These are phyloP conservation scores for Sphagnurus paluster DNA, from an alignment of 1,284 basidiomycete genomes.

Conservation along the genomic window DNA sequence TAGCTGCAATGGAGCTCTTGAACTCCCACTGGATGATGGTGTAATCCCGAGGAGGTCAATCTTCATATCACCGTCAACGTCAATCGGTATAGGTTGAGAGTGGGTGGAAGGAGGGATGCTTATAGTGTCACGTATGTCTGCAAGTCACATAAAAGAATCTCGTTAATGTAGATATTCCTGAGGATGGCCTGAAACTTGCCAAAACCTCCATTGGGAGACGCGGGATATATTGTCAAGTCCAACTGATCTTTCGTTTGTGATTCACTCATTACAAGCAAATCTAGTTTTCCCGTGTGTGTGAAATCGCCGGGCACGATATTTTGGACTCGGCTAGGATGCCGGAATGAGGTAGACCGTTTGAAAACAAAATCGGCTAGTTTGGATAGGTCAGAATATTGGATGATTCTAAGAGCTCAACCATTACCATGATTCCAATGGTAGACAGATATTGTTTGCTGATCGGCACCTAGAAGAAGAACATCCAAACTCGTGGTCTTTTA, in stretches of 20 bases:
- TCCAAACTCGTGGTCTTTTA: conserved; percentile 62
- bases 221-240: conserved; percentile 71
- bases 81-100: conserved; percentile 85
- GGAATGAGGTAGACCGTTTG: conserved; percentile 52
- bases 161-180: too few relatives aligned
- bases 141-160: too few relatives aligned
- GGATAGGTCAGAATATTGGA: background rate
- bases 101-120: conserved; percentile 62
- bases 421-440: conserved; percentile 86
- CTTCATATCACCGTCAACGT: conserved; percentile 85
- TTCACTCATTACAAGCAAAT: conserved; percentile 85
- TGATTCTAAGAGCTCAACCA: background rate
- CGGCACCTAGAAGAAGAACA: conserved; percentile 71
- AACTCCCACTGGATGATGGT: conserved; percentile 38
- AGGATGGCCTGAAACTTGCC: too few relatives aligned
- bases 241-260: conserved; percentile 48
- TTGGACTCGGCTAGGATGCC: conserved; percentile 53
- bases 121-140: conserved; percentile 46
- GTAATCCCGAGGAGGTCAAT: conserved; percentile 85
- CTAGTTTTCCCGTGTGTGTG: conserved; percentile 88
- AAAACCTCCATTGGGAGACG: conserved; percentile 62
- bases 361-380: conserved; percentile 62
- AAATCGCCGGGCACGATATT: conserved; percentile 94
- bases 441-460: conserved; percentile 73
- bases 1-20: conserved; percentile 48